Percentiles rank a stretch among this genome's conserved stretches.
Evolutionary conservation across 805 yeast genomes (phyloP).

Genomic region (Suhomyces kilbournensis): DNA sequence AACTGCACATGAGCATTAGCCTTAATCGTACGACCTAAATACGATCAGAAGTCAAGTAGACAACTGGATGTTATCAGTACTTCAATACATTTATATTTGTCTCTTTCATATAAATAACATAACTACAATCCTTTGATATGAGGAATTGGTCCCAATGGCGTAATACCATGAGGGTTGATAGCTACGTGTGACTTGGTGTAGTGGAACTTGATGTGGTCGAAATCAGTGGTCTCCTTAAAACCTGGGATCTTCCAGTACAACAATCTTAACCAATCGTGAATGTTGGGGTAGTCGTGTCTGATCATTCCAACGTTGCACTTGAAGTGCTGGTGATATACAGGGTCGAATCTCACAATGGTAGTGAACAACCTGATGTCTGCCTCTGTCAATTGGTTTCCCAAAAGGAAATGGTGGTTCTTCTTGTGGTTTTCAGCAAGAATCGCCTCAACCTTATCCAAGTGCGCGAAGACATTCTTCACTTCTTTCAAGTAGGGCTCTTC

Average conservation of each 20-base stretch:
- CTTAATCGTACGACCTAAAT: not conserved
- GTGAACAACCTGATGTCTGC: slow-evolving; percentile 87
- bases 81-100: not conserved
- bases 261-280: slow-evolving; percentile 77
- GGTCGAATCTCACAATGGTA: slow-evolving; percentile 87
- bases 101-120: not conserved
- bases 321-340: slow-evolving; percentile 93
- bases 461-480: slow-evolving; percentile 58
- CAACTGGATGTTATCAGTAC: not conserved
- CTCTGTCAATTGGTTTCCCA: slow-evolving; percentile 74
- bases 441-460: slow-evolving; percentile 67
- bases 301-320: slow-evolving; percentile 85
- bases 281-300: slow-evolving; percentile 71
- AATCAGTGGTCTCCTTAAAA: slow-evolving; percentile 75
- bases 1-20: not conserved
- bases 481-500: slow-evolving; percentile 79
- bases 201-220: slow-evolving; percentile 87
- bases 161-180: slow-evolving; percentile 78
- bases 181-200: slow-evolving; percentile 81
- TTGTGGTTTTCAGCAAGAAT: slow-evolving; percentile 48
- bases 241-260: slow-evolving; percentile 78
- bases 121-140: slow-evolving; percentile 39
- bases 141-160: slow-evolving; percentile 88
- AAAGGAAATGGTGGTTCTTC: slow-evolving; percentile 35
- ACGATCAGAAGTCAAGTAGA: too few species aligned